Conservation (phyloP, 345 rosid species). For the Angophora floribunda region DNA sequence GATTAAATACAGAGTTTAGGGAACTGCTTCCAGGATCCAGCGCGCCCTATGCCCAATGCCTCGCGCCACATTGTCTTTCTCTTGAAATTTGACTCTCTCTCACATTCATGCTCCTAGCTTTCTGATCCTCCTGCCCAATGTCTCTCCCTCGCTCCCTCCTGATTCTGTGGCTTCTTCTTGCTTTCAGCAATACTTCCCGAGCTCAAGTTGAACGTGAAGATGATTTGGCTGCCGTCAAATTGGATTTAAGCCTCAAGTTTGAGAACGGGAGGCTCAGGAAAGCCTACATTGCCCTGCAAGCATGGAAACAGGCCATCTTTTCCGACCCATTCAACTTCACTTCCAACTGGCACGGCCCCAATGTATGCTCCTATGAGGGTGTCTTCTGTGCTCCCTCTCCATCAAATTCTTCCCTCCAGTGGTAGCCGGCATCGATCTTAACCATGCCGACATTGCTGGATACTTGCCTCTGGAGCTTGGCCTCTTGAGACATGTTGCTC, state of each 20-base stretch:
- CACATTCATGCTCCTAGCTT: neutral
- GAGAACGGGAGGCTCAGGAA: conserved; percentile 42
- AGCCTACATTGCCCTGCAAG: conserved; percentile 76
- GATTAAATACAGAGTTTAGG: neutral
- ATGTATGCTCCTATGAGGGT: conserved; percentile 79
- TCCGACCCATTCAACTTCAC: conserved; percentile 60
- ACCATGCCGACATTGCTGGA: conserved; percentile 75
- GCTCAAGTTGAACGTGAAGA: conserved; percentile 1
- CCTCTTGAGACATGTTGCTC: conserved; percentile 41
- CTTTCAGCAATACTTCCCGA: neutral
- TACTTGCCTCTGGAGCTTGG: conserved; percentile 65
- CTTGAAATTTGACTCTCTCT: neutral
- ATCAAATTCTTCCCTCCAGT: conserved; percentile 39
- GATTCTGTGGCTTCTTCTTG: neutral
- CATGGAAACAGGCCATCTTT: conserved; percentile 66
- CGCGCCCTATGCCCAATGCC: neutral
- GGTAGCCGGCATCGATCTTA: conserved; percentile 72
- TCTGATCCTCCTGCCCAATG: neutral
- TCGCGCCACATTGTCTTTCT: neutral
- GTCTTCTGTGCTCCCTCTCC: conserved; percentile 48
- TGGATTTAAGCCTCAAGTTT: conserved; percentile 31
- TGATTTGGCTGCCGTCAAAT: neutral
- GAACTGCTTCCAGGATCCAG: neutral
- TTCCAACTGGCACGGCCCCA: conserved; percentile 54
- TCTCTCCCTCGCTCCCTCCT: neutral